Percentiles rank a stretch among this genome's conserved stretches.
phyloP scores from a whole-genome alignment of 2,329 filamentous ascomycete species.

The Helotiales sp. region DNA sequence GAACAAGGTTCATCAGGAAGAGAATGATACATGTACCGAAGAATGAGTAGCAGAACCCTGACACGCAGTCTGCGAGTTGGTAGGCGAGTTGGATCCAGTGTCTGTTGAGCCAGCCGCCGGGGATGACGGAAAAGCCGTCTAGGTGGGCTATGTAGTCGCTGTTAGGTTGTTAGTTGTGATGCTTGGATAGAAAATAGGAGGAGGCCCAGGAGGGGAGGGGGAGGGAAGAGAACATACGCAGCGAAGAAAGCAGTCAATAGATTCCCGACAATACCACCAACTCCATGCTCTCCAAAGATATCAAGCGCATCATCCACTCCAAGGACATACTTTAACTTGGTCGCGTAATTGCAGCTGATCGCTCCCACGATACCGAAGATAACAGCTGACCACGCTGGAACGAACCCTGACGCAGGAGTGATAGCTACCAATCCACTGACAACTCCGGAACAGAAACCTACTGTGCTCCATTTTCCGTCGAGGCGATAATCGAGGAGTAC shows the following conservation, averaged over 20 bases:
- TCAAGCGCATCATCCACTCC: constrained; percentile 80
- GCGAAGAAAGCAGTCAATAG: constrained; percentile 78
- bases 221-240: constrained; percentile 51
- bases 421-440: constrained; percentile 84
- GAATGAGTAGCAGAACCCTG: constrained; percentile 77
- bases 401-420: constrained; percentile 79
- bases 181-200: not conserved
- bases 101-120: constrained; percentile 79
- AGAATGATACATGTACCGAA: constrained; percentile 73
- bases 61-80: constrained; percentile 76
- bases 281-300: constrained; percentile 80
- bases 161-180: constrained; percentile 48
- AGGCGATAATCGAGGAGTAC: constrained; percentile 83
- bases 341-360: constrained; percentile 79
- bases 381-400: constrained; percentile 80
- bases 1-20: constrained; percentile 69
- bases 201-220: not conserved
- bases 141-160: constrained; percentile 73
- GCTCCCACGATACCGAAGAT: constrained; percentile 75
- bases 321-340: constrained; percentile 82
- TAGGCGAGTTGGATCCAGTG: constrained; percentile 84
- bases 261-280: constrained; percentile 77
- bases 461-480: constrained; percentile 85
- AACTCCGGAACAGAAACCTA: constrained; percentile 87
- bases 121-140: constrained; percentile 68